Evolutionary conservation across 2,329 filamentous ascomycete genomes (phyloP), one percentile per base, ranked within the genome.

Genomic region (Sclerotiophoma versabilis): DNA sequence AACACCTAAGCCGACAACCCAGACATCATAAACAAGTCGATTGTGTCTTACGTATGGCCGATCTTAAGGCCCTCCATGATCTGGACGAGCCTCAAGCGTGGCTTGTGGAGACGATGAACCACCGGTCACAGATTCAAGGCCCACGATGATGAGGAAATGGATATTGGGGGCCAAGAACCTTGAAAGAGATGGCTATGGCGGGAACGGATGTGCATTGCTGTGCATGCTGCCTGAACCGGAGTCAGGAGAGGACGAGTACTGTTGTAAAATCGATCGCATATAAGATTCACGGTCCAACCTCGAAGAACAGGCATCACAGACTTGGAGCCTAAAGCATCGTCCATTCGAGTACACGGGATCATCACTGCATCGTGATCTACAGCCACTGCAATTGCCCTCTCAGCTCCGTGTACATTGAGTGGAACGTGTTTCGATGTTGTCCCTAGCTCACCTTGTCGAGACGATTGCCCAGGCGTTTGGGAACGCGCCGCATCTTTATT

Each of bases 31-130:
- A 6, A 34, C 1, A 41, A 10, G 36, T 30, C 19, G 15, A 32
- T 22, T 17, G n/a, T 42, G 52, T 50, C 47, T 50, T 32, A 45
- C 36, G n/a, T n/a, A 23, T 38, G 25, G 25, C 46, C 23, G 43
- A 26, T 26, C 19, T 11, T 45, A 37, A 44, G 47, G 52, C 47
- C 26, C n/a, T 15, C 46, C 30, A 38, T 17, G 36, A 42, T 47
- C 47, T 46, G 30, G 52, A 37, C 17, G 37, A 46, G 52, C 37
- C 47, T 56, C 47, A 50, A 50, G 46, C 42, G 52, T 50, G 52
- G 36, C 52, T 47, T 36, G 41, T 56, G 42, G 45, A 45, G 45
- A 50, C 25, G 42, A 36, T 37, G 26, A 22, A 37, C 23, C 36
- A 29, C 37, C 36, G 19, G 30, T 37, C 29, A 47, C 27, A 50